Evolutionary conservation across 129 eudicot species (phyloP), one percentile per base, ranked within the genome.

Genomic region (Ambrosia artemisiifolia): DNA sequence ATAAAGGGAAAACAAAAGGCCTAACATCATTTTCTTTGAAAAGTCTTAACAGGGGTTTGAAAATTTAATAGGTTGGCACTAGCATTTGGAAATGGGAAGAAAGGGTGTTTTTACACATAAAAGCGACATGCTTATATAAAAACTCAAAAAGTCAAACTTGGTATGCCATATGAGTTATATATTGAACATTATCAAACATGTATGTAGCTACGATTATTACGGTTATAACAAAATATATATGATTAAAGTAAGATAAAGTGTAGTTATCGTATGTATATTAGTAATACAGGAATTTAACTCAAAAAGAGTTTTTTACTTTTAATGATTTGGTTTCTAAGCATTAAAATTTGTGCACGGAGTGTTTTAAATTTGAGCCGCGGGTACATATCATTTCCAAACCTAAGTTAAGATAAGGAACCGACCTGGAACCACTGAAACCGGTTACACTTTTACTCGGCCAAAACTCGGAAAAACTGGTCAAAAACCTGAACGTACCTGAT

Each of bases 1-100:
- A 6, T 28, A 10, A 6, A 12, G 32, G 6, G 28, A 38, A 38
- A 3, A 12, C 28, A 5, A 38, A 4, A 36, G 18, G 9, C 49
- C 49, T 42, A 65, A 11, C 53, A 18, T 42, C 35, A 18, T 17
- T 65, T 9, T 66, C 40, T 28, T 68, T 61, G 48, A 33, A 68
- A 69, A 50, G 63, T 50, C 62, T 50, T 16, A n/a, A 69, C 33
- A 30, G 63, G 63, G 32, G 28, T 11, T 69, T 53, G 33, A 69
- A 67, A 67, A 32, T 33, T 33, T 33, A 63, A 63, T 47, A 69
- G 17, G 10, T 34, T 69, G 63, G 46, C 63, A 50, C 8, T 8
- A 36, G 50, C 6, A 11, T 24, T 8, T 11, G 36, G 36, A 28
- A 57, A 20, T 12, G 7, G 56, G 32, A 57, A 24, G 18, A 43